phyloP scores from a whole-genome alignment of 768 basidiomycete species.

The Brasilioporus rufonigricans region DNA sequence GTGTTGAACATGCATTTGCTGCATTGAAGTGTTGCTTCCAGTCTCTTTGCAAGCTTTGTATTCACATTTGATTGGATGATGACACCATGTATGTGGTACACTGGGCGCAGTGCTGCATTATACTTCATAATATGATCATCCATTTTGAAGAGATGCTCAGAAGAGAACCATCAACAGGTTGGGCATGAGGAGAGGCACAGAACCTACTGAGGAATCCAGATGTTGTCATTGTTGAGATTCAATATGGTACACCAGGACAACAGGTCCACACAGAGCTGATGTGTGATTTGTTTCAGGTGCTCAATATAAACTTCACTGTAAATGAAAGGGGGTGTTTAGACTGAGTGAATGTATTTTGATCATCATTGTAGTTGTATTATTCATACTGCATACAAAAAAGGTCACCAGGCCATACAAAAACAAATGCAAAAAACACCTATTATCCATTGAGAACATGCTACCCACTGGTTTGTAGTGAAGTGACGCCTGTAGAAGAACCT shows the following conservation, averaged over 20 bases:
- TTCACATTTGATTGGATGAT: background rate
- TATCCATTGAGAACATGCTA: too few species aligned
- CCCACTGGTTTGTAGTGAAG: too few species aligned
- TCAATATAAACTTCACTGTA: too few species aligned
- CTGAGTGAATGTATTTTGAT: too few species aligned
- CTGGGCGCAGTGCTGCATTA: constrained; percentile 9
- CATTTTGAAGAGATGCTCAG: constrained; percentile 2
- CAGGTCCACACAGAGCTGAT: background rate
- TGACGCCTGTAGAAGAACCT: too few species aligned
- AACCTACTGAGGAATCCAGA: background rate
- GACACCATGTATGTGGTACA: background rate
- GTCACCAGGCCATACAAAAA: too few species aligned
- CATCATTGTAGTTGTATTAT: too few species aligned
- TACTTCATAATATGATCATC: constrained; percentile 12
- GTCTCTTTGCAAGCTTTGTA: background rate
- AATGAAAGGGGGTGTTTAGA: too few species aligned
- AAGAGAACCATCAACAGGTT: background rate
- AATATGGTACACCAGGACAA: background rate
- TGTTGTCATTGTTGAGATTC: background rate
- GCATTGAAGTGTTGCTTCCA: background rate
- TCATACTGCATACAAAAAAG: too few species aligned
- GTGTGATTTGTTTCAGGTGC: too few species aligned
- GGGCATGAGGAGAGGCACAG: background rate
- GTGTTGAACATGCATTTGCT: background rate
- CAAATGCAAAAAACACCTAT: too few species aligned